Evolutionary conservation across 768 basidiomycete species (phyloP), one percentile per base, ranked within the genome.

Genomic region (Podaxis sp.): DNA sequence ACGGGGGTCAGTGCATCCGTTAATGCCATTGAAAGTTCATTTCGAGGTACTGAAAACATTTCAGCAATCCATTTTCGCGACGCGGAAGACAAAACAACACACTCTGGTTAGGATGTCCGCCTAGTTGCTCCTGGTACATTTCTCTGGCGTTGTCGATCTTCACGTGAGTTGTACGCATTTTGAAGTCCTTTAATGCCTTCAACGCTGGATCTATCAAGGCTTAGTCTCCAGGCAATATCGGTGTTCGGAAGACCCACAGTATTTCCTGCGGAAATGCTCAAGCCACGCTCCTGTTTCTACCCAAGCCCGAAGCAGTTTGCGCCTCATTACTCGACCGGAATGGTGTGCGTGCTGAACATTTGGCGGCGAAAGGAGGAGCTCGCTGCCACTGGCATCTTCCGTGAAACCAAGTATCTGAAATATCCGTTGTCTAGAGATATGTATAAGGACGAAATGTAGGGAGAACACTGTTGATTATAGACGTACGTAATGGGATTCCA

Each of bases 51-150:
- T 76, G 55, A n/a, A 22, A 29, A 24, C 22, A 41, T 24, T 7
- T 62, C 19, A 47, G 51, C 67, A 38, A 68, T 65, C 56, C 11
- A 47, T 27, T 19, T 41, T 51, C 41, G 19, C 43, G 38, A 12
- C 17, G 2, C 22, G 4, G 25, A 62, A 49, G 11, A 19, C 25
- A 25, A 11, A 24, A 25, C 37, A 5, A 70, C 85, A 66, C 67
- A 92, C 91, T 87, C 72, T 93, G 91, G 63, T 87, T 85, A 29
- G 86, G 84, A 73, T 92, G 90, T 5, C 90, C 88, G 17, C 91
- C 91, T 55, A 93, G 82, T 0, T 81, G 88, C 50, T 71, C 78
- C 71, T 91, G 90, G 72, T 87, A 88, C 80, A 86, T 84, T 67
- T 91, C 90, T 40, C 89, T 78, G 5, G 79, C 87, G 65, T 77